Evolutionary conservation across 1,284 basidiomycete genomes (phyloP).

Genomic region (Fomitopsis palustris): DNA sequence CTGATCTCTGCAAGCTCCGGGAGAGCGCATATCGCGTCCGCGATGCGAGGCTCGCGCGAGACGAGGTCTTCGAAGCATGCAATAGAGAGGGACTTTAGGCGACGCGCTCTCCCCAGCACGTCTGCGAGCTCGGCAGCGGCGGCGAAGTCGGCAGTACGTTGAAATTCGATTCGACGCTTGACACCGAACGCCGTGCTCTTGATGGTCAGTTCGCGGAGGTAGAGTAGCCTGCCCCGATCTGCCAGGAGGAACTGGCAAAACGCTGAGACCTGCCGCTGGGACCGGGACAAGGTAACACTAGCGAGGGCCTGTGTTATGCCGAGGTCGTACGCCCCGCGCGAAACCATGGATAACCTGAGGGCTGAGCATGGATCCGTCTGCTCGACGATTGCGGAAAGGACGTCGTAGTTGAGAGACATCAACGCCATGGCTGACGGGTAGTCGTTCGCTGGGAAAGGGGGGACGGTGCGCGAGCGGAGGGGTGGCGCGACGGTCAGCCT

Average conservation of each 20-base stretch:
- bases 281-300: slow-evolving; percentile 6
- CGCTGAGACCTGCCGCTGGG: slow-evolving; percentile 5
- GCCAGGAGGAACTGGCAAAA: slow-evolving; percentile 7
- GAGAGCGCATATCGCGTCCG: slow-evolving; percentile 1
- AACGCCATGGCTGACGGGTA: slow-evolving; percentile 1
- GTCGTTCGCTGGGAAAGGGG: neutral
- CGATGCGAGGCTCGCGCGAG: slow-evolving; percentile 7
- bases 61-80: slow-evolving; percentile 10
- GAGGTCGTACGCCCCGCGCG: slow-evolving; percentile 6
- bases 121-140: slow-evolving; percentile 4
- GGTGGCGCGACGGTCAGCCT: neutral
- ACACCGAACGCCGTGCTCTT: slow-evolving; percentile 6
- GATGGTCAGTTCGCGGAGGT: slow-evolving; percentile 9
- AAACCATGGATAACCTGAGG: slow-evolving; percentile 9
- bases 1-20: slow-evolving; percentile 7
- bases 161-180: slow-evolving; percentile 8
- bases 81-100: slow-evolving; percentile 2
- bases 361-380: slow-evolving; percentile 8
- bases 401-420: slow-evolving; percentile 13
- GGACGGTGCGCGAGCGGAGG: neutral
- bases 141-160: slow-evolving; percentile 7
- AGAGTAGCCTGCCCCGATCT: neutral
- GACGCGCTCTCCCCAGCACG: slow-evolving; percentile 1
- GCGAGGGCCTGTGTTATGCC: slow-evolving; percentile 9
- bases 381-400: slow-evolving; percentile 9